Percentiles rank a stretch among this genome's conserved stretches.
phyloP scores from a whole-genome alignment of 225 moss, liverwort and hornwort species.

The Ulota crispa region DNA sequence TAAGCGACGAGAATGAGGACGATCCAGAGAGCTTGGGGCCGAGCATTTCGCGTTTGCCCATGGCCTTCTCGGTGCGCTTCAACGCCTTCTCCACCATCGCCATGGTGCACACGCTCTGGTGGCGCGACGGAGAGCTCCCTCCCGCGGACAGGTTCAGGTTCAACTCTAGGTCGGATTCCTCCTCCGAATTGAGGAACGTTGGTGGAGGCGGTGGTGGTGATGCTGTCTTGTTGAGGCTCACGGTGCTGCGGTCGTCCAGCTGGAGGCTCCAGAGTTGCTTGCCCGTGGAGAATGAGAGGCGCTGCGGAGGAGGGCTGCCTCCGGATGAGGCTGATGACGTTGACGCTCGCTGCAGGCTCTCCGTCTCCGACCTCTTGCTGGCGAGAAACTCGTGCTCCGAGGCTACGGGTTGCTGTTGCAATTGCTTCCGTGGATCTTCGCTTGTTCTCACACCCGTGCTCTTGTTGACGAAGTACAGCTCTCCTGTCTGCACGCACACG shows the following conservation, averaged over 20 bases:
- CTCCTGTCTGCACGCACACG: slow-evolving; percentile 43
- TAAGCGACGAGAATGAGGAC: slow-evolving; percentile 42
- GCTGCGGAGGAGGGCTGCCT: slow-evolving; percentile 11
- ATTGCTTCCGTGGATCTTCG: slow-evolving; percentile 48
- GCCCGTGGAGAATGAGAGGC: slow-evolving; percentile 44
- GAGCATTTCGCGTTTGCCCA: slow-evolving; percentile 44
- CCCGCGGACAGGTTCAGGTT: slow-evolving; percentile 45
- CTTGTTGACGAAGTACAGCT: slow-evolving; percentile 64
- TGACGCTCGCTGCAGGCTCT: slow-evolving; percentile 30
- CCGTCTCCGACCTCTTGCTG: slow-evolving; percentile 64
- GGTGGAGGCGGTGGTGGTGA: not conserved
- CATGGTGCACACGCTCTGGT: slow-evolving; percentile 57
- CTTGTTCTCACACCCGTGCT: slow-evolving; percentile 38
- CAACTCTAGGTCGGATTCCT: slow-evolving; percentile 43
- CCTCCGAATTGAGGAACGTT: slow-evolving; percentile 20
- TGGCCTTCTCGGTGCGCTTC: slow-evolving; percentile 42
- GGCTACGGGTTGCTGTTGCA: slow-evolving; percentile 3
- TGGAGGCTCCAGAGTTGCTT: slow-evolving; percentile 54
- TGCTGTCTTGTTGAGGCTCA: slow-evolving; percentile 18
- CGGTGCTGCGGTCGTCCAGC: slow-evolving; percentile 35
- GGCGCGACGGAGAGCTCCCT: slow-evolving; percentile 22
- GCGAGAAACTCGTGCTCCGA: slow-evolving; percentile 56
- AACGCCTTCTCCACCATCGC: slow-evolving; percentile 60
- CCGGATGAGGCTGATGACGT: slow-evolving; percentile 30
- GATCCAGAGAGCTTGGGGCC: slow-evolving; percentile 34